Evolutionary conservation across 1,284 basidiomycete species (phyloP), one percentile per base, ranked within the genome.

Genomic region (Boletus sp.): DNA sequence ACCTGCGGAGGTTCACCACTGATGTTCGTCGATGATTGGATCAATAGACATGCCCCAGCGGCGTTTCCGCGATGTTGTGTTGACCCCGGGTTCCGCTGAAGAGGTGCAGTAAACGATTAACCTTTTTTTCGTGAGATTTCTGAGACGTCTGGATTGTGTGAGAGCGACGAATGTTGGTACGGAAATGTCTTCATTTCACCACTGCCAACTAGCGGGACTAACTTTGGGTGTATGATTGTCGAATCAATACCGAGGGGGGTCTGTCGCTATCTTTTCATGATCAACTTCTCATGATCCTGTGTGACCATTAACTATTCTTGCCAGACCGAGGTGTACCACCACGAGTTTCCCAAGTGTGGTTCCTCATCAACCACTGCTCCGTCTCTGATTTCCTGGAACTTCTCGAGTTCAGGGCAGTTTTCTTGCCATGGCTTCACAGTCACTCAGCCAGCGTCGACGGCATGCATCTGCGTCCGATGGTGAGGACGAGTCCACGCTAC

Each of bases 1-100:
- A 63, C 82, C 83, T 73, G 75, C 49, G 61, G 80, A 76, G 58
- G 78, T 76, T 59, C 84, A 87, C 67, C 82, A 84, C 67, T 81
- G 53, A 73, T 70, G 51, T 65, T 24, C 43, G 20, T 63, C 31
- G 15, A 55, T 42, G 1, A 46, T 29, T 33, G 36, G 39, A 46
- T 45, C 55, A 63, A 70, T 70, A 68, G 68, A 67, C 39, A 16
- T 37, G 12, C 18, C n/a, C 31, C 20, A 2, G 27, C n/a, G 31
- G 51, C 35, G 29, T 16, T 49, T 55, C 48, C 44, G 20, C 49
- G 35, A 43, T 51, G 7, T 47, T 22, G 22, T 45, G 4, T 43
- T 46, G 48, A 7, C 33, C 8, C 20, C 31, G 37, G 37, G 44
- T 39, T 31, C 13, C 35, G 33, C 48, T 35, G 18, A 35, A 46